Percentiles rank a stretch among this genome's conserved stretches.
These are phyloP conservation scores for Scenedesmus sp. DNA, from an alignment of 163 green algal species.

Conservation along the genomic window DNA sequence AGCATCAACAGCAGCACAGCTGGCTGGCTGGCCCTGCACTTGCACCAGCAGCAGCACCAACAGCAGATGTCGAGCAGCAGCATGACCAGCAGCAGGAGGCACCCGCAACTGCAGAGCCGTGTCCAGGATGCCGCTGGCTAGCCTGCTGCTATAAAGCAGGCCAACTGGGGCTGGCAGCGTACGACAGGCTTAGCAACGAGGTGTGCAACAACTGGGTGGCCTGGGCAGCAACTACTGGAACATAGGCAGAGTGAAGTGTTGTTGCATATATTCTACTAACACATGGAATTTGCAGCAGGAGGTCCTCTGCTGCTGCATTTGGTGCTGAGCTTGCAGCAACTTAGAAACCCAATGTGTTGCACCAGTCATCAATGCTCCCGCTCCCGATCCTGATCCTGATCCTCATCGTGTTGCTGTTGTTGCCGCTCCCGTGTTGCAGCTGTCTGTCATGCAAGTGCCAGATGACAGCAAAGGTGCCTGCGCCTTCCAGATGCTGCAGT, in stretches of 20 bases:
- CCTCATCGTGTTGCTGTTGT: no score
- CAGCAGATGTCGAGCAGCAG: background rate
- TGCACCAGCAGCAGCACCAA: background rate
- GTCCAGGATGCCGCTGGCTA: constrained; percentile 27
- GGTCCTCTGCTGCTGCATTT: no score
- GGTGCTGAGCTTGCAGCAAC: no score
- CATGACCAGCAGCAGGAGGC: background rate
- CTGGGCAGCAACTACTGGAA: background rate
- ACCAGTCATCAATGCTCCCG: background rate
- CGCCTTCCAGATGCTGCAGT: constrained; percentile 72
- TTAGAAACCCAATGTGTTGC: background rate
- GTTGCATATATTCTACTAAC: background rate
- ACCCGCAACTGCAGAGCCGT: background rate
- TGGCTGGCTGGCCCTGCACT: background rate
- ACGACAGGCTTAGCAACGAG: constrained; percentile 57
- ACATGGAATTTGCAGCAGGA: background rate
- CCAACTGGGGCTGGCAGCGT: constrained; percentile 62
- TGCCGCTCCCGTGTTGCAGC: constrained; percentile 16
- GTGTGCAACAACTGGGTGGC: constrained; percentile 1
- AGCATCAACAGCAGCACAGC: background rate
- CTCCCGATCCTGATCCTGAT: no score
- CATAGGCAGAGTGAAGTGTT: no score
- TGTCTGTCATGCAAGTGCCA: constrained; percentile 48
- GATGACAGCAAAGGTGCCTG: constrained; percentile 40
- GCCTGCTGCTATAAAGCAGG: constrained; percentile 26